Evolutionary conservation across 1,139 yeast genomes (phyloP).

Genomic region (Saccharomycopsis hybrid): DNA sequence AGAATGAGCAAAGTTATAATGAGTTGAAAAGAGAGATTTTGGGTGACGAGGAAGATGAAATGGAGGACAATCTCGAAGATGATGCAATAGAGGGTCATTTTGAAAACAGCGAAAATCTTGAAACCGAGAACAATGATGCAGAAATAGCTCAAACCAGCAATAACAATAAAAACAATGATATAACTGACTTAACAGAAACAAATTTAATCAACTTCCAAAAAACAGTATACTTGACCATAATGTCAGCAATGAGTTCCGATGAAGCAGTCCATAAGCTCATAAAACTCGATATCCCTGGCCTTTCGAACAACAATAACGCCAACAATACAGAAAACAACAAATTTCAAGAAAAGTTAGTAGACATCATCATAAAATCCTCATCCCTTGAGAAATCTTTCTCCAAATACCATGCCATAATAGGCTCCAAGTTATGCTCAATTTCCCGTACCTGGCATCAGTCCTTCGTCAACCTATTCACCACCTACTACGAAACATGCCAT

Average conservation of each 20-base stretch:
- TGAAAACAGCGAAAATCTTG: constrained; percentile 25
- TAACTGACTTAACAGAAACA: constrained; percentile 66
- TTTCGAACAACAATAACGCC: background rate
- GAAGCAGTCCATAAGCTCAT: constrained; percentile 88
- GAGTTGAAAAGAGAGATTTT: constrained; percentile 37
- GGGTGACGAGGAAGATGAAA: constrained; percentile 36
- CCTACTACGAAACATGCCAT: constrained; percentile 51
- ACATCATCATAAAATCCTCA: constrained; percentile 77
- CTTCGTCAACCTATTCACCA: constrained; percentile 48
- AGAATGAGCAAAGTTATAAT: constrained; percentile 41
- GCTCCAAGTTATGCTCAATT: constrained; percentile 55
- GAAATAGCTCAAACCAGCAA: no score
- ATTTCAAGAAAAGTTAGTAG: constrained; percentile 28
- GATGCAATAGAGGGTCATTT: no score
- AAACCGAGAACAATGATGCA: constrained; percentile 26
- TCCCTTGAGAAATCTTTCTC: constrained; percentile 85
- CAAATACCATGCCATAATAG: constrained; percentile 75
- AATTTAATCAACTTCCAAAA: constrained; percentile 61
- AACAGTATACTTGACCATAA: constrained; percentile 70
- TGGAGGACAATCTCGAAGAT: constrained; percentile 23
- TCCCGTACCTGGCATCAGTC: constrained; percentile 49
- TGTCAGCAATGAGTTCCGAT: constrained; percentile 90
- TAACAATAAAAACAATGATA: no score
- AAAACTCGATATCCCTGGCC: constrained; percentile 31
- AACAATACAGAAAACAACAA: background rate